These are phyloP conservation scores for Monilinia fructicola DNA, from an alignment of 2,329 filamentous ascomycete species.

Conservation along the genomic window DNA sequence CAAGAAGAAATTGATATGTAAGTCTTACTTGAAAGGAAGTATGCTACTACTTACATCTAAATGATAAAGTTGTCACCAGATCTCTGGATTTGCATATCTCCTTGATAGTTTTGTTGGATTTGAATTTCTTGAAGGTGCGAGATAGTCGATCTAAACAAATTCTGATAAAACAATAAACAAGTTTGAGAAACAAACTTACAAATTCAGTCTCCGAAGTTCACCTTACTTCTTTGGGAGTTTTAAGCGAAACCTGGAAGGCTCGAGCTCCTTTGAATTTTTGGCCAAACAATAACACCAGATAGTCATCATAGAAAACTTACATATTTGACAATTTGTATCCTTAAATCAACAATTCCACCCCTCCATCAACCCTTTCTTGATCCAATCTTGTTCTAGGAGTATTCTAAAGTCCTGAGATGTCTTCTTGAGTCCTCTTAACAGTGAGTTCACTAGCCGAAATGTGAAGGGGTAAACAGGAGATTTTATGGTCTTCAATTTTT, in stretches of 20 bases:
- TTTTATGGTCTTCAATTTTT: background rate
- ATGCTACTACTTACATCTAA: background rate
- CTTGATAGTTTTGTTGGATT: background rate
- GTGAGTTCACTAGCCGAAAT: background rate
- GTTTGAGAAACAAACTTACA: background rate
- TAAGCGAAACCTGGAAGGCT: constrained; percentile 5
- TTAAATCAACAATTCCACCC: background rate
- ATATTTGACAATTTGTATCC: background rate
- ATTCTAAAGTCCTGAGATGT: background rate
- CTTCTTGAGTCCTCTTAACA: background rate
- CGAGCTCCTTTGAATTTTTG: background rate
- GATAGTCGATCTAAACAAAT: background rate
- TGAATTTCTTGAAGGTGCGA: background rate
- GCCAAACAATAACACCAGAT: background rate
- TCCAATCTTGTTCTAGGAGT: too few species aligned
- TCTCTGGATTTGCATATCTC: background rate
- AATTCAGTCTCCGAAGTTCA: background rate
- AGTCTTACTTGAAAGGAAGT: background rate
- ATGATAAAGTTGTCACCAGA: background rate
- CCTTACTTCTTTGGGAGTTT: background rate
- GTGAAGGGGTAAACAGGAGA: background rate
- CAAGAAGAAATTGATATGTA: too few species aligned
- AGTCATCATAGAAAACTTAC: too few species aligned
- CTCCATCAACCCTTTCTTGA: background rate
- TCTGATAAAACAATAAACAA: background rate